Base-by-base conservation (phyloP, 1,284 basidiomycete genomes). In the Chalciporus sp. region DNA sequence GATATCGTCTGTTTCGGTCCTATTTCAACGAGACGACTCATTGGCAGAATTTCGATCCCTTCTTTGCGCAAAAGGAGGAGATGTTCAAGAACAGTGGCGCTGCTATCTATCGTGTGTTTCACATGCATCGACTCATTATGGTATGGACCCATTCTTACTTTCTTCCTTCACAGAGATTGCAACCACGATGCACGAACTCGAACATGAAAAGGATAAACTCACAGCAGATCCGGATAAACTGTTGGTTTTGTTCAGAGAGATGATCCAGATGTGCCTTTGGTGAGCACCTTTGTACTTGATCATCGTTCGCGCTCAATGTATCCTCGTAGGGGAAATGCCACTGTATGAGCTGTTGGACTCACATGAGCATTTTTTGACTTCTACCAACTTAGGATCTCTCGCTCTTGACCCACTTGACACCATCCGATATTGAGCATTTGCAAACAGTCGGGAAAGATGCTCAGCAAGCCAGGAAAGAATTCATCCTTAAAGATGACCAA, bases 211-310 rank as follows among this genome's bases (percentile, higher is more conserved):
- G 55, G 73, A 70, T 7, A 66, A 64, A 3, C 58, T 87, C 14
- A 65, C 67, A 42, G 69, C 73, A 2, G 77, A 86, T 57, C 71
- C 80, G 0, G 74, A 75, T 10, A 84, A 84, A 54, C 69, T 90
- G 7, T 74, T 78, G 40, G 75, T 88, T 1, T 69, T 93, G 17
- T 95, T 94, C 72, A 80, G 81, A 59, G 88, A 93, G 69, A 92
- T 95, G 87, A 79, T 93, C 11, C 89, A 93, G 64, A 92, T 92
- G 83, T 92, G 90, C 72, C 78, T 95, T 19, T 95, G 93, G 92
- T 84, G 55, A 48, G 78, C 56, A 54, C 27, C 49, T 50, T 50
- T 48, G 56, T 42, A 9, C 2, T 7, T 33, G 19, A 44, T 19
- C 48, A 29, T 46, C 8, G 7, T 19, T 23, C 46, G 9, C 28